Conservation (phyloP, 163 green algal species). For the Smithsoniella earleae region DNA sequence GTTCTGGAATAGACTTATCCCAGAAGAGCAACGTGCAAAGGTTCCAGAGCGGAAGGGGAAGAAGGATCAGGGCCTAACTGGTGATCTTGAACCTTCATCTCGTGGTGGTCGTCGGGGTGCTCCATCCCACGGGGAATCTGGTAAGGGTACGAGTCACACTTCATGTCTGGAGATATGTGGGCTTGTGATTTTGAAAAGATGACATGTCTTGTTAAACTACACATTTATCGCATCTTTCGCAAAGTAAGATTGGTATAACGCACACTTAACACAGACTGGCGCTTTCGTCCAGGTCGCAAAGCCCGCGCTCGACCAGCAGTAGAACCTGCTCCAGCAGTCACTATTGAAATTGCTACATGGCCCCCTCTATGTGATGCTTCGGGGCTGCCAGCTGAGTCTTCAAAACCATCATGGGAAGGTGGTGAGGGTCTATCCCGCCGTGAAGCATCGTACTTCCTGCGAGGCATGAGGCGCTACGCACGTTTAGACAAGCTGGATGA, state of each 20-base stretch:
- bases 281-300: constrained; percentile 6
- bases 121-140: too few species aligned
- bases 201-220: too few species aligned
- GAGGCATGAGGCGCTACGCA: constrained; percentile 20
- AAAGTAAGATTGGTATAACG: too few species aligned
- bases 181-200: too few species aligned
- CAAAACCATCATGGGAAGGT: not conserved
- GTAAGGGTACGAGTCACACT: too few species aligned
- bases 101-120: too few species aligned
- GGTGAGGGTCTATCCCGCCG: constrained; percentile 8
- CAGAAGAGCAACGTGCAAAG: constrained; percentile 42
- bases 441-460: not conserved
- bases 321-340: constrained; percentile 12
- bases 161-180: too few species aligned
- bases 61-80: too few species aligned
- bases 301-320: not conserved
- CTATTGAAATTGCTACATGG: constrained; percentile 17
- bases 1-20: constrained; percentile 74
- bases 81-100: too few species aligned
- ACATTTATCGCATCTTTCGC: too few species aligned
- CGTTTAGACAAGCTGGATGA: constrained; percentile 29
- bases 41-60: constrained; percentile 33
- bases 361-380: not conserved
- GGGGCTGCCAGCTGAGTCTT: not conserved
- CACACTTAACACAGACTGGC: too few species aligned